Conservation (phyloP, 768 basidiomycete genomes). For the Pulveroboletus sp. region DNA sequence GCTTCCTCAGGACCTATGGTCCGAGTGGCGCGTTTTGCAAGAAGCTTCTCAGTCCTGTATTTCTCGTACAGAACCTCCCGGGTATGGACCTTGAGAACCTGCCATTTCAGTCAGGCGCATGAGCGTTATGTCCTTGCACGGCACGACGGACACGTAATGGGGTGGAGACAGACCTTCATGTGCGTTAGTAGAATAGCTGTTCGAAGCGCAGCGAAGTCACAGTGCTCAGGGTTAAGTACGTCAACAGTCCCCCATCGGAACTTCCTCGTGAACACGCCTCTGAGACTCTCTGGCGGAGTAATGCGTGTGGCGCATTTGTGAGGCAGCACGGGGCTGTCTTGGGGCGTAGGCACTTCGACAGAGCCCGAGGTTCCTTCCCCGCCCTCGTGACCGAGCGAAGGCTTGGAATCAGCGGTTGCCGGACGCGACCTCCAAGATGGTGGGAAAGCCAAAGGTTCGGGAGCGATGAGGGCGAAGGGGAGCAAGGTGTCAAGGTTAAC, state of each 20-base stretch:
- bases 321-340: constrained; percentile 35
- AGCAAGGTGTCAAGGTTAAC: constrained; percentile 53
- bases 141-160: constrained; percentile 17
- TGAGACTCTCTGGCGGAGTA: constrained; percentile 62
- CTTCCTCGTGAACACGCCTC: constrained; percentile 70
- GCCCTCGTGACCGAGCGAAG: constrained; percentile 16
- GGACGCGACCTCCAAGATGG: constrained; percentile 18
- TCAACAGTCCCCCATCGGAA: constrained; percentile 89
- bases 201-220: constrained; percentile 81
- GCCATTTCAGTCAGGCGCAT: constrained; percentile 9
- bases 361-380: constrained; percentile 12
- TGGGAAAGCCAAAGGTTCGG: constrained; percentile 49
- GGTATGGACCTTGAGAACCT: constrained; percentile 80
- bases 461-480: constrained; percentile 78
- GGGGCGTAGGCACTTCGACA: constrained; percentile 33
- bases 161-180: constrained; percentile 57
- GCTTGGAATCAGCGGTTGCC: constrained; percentile 19
- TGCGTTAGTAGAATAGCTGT: constrained; percentile 82
- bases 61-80: constrained; percentile 91
- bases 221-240: constrained; percentile 80
- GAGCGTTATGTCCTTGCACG: constrained; percentile 7
- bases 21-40: constrained; percentile 78
- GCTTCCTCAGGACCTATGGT: constrained; percentile 73
- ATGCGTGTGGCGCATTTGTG: constrained; percentile 33
- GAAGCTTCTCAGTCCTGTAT: constrained; percentile 86